These are phyloP conservation scores for Ceratocystiopsis brevicomis DNA, from an alignment of 2,329 filamentous ascomycete species.

Conservation along the genomic window DNA sequence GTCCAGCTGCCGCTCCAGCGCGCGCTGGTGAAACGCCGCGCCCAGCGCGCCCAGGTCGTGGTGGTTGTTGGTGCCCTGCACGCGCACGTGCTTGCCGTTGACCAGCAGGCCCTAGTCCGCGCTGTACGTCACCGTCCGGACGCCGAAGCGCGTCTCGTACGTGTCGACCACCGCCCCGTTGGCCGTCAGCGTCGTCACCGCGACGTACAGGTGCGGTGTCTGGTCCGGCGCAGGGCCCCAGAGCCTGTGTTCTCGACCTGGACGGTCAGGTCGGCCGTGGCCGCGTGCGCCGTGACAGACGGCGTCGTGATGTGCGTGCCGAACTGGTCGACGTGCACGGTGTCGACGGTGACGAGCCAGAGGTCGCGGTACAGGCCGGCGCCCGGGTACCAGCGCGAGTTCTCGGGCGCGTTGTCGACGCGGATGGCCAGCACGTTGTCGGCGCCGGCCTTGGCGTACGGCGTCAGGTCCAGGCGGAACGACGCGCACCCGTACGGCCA, in stretches of 20 bases:
- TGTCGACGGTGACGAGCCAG: slow-evolving; percentile 30
- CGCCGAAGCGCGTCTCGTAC: slow-evolving; percentile 31
- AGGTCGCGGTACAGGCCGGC: slow-evolving; percentile 35
- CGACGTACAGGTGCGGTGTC: slow-evolving; percentile 27
- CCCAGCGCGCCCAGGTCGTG: slow-evolving; percentile 32
- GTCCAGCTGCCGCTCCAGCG: slow-evolving; percentile 28
- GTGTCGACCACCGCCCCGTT: slow-evolving; percentile 11
- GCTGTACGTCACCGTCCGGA: slow-evolving; percentile 24
- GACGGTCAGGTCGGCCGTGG: slow-evolving; percentile 24
- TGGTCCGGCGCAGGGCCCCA: slow-evolving; percentile 29
- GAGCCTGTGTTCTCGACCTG: slow-evolving; percentile 27
- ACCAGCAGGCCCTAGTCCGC: slow-evolving; percentile 23
- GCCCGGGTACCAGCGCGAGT: slow-evolving; percentile 35
- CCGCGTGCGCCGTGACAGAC: slow-evolving; percentile 23
- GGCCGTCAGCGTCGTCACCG: slow-evolving; percentile 21
- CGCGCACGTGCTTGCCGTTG: slow-evolving; percentile 24
- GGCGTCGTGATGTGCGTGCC: slow-evolving; percentile 30
- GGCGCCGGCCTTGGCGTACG: slow-evolving; percentile 17
- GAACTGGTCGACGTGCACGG: slow-evolving; percentile 27
- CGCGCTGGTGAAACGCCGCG: slow-evolving; percentile 29
- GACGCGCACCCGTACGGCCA: slow-evolving; percentile 33
- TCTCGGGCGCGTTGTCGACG: slow-evolving; percentile 26
- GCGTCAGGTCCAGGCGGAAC: slow-evolving; percentile 30
- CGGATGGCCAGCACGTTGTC: slow-evolving; percentile 29
- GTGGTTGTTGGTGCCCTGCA: slow-evolving; percentile 31